These are phyloP conservation scores for Porphyrellus cyaneotinctus DNA, from an alignment of 768 basidiomycete genomes.

Conservation along the genomic window DNA sequence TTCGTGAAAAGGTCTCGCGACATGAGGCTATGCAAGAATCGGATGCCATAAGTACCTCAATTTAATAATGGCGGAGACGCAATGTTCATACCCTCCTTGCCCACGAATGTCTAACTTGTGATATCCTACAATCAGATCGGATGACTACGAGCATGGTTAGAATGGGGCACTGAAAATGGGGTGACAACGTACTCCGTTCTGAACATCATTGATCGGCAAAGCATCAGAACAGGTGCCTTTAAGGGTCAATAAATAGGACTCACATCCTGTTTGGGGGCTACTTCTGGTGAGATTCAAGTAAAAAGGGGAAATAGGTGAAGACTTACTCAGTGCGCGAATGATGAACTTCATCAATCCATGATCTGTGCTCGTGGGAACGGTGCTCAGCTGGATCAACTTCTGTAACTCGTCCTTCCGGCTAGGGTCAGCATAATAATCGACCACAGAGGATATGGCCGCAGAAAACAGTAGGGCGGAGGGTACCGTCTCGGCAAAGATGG, in stretches of 20 bases:
- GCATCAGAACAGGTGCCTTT: slow-evolving; percentile 25
- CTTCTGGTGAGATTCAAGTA: slow-evolving; percentile 31
- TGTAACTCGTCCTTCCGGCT: slow-evolving; percentile 28
- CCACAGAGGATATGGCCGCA: slow-evolving; percentile 49
- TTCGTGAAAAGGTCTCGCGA: slow-evolving; percentile 24
- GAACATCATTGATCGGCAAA: slow-evolving; percentile 38
- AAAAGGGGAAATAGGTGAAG: not conserved
- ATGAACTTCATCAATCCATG: slow-evolving; percentile 41
- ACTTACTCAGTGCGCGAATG: slow-evolving; percentile 45
- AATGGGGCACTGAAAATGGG: not conserved
- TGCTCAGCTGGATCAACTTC: slow-evolving; percentile 38
- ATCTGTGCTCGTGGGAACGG: slow-evolving; percentile 16
- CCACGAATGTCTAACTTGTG: slow-evolving; percentile 7
- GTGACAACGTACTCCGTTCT: slow-evolving; percentile 35
- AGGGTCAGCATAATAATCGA: slow-evolving; percentile 56
- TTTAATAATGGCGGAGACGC: not conserved
- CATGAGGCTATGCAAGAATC: slow-evolving; percentile 30
- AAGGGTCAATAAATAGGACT: slow-evolving; percentile 20
- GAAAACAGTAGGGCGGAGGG: slow-evolving; percentile 56
- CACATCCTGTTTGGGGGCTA: slow-evolving; percentile 27
- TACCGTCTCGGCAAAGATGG: slow-evolving; percentile 50
- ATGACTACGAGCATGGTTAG: slow-evolving; percentile 9
- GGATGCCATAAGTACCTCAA: not conserved
- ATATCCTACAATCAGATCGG: slow-evolving; percentile 2
- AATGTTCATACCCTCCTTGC: slow-evolving; percentile 21